A percentile compares a stretch with the other conserved stretches of the same genome.
Evolutionary conservation across 805 yeast genomes (phyloP).

Genomic region (Schwanniomyces pseudopolymorphus): DNA sequence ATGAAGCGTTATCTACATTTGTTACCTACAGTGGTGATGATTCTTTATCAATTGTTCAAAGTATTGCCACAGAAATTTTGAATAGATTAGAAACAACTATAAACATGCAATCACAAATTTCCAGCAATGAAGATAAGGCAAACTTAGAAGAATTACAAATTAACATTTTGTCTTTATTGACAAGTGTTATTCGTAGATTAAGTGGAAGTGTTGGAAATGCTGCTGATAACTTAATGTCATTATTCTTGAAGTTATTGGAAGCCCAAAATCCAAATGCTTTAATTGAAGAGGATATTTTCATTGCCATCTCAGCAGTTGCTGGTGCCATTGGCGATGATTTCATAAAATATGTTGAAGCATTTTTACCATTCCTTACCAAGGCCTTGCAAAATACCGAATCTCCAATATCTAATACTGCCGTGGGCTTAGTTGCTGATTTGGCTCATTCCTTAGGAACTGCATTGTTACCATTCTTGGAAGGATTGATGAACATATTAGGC

Average conservation of each 20-base stretch:
- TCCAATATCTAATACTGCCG: constrained; percentile 83
- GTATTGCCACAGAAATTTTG: constrained; percentile 73
- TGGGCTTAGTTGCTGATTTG: constrained; percentile 93
- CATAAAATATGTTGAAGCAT: constrained; percentile 72
- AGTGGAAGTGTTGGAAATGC: constrained; percentile 63
- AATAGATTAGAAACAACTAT: constrained; percentile 71
- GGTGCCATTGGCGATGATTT: constrained; percentile 73
- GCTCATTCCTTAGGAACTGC: constrained; percentile 80
- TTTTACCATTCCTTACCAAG: constrained; percentile 76
- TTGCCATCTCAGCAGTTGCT: constrained; percentile 88
- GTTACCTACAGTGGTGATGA: constrained; percentile 74
- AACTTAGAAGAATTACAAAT: constrained; percentile 87
- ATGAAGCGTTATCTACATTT: constrained; percentile 84
- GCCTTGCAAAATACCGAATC: constrained; percentile 83
- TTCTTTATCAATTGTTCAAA: constrained; percentile 65
- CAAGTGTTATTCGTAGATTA: constrained; percentile 81
- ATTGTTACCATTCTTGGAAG: constrained; percentile 72
- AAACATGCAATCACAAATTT: constrained; percentile 51
- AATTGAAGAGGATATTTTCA: constrained; percentile 92
- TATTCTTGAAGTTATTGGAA: constrained; percentile 69
- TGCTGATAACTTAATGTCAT: constrained; percentile 81
- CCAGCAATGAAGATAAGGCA: constrained; percentile 67
- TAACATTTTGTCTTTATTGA: constrained; percentile 72
- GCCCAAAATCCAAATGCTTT: constrained; percentile 61
- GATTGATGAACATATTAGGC: constrained; percentile 82